These are phyloP conservation scores for Micractinium sp. DNA, from an alignment of 139 green algal species.

Conservation along the genomic window DNA sequence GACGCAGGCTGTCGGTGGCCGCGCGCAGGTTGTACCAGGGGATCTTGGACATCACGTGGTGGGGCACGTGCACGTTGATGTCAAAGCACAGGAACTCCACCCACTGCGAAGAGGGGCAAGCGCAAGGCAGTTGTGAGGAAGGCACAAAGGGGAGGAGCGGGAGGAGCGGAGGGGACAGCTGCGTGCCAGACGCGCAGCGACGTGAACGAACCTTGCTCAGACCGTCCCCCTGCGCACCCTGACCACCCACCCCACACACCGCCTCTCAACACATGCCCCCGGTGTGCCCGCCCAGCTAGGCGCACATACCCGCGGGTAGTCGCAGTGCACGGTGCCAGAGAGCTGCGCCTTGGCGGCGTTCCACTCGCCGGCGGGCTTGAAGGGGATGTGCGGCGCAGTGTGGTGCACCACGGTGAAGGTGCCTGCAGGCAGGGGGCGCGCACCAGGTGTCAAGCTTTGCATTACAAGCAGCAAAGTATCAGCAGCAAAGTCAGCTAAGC, in stretches of 20 bases:
- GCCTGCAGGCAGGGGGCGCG: constrained; percentile 10
- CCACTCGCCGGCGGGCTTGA: constrained; percentile 91
- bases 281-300: neutral
- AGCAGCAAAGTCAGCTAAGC: neutral
- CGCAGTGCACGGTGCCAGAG: constrained; percentile 95
- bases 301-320: constrained; percentile 80
- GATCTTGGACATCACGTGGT: constrained; percentile 96
- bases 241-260: too few species aligned
- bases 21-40: constrained; percentile 94
- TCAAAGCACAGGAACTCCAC: constrained; percentile 97
- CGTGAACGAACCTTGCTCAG: too few species aligned
- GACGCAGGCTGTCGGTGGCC: constrained; percentile 68
- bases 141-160: neutral
- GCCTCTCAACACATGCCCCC: too few species aligned
- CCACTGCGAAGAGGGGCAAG: constrained; percentile 51
- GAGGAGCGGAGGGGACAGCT: too few species aligned
- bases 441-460: too few species aligned
- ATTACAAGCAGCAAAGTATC: too few species aligned
- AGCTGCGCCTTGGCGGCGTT: constrained; percentile 93
- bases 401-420: constrained; percentile 99
- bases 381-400: constrained; percentile 98
- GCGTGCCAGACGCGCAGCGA: too few species aligned
- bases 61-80: constrained; percentile 97
- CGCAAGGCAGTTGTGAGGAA: neutral
- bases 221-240: too few species aligned